These are phyloP conservation scores for Apophysomyces sp. DNA, from an alignment of 371 early-diverging fungal genomes.

Conservation along the genomic window DNA sequence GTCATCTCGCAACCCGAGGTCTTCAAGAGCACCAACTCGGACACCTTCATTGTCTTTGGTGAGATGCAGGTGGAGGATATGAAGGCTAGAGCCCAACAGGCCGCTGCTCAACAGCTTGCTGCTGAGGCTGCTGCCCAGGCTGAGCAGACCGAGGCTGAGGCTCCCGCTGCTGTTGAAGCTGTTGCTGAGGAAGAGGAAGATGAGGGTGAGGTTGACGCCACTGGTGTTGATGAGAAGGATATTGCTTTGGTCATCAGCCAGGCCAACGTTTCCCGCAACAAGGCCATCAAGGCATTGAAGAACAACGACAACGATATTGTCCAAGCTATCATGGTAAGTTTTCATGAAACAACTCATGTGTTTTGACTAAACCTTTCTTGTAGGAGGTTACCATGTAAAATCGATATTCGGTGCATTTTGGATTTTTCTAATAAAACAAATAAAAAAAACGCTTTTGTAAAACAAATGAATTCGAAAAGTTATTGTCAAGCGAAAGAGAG, in stretches of 20 bases:
- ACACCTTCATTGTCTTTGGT: conserved; percentile 97
- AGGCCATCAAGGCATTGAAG: conserved; percentile 92
- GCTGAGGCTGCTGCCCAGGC: conserved; percentile 55
- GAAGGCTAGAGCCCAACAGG: conserved; percentile 71
- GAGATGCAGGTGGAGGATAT: conserved; percentile 91
- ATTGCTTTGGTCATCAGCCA: conserved; percentile 92
- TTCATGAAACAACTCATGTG: neutral
- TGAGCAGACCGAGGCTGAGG: conserved; percentile 43
- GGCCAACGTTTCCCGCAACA: conserved; percentile 83
- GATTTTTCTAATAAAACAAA: neutral
- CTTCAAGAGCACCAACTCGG: conserved; percentile 85
- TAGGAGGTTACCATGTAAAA: conserved; percentile 33
- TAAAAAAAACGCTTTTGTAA: neutral
- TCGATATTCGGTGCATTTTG: neutral
- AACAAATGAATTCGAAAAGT: neutral
- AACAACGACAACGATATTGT: conserved; percentile 91
- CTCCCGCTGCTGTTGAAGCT: conserved; percentile 30
- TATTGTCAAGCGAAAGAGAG: neutral
- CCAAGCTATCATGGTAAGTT: conserved; percentile 90
- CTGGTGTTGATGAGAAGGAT: conserved; percentile 88
- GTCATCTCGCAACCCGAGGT: conserved; percentile 92
- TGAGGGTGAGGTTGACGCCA: conserved; percentile 61
- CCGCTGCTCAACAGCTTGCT: conserved; percentile 64
- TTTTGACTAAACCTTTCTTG: neutral
- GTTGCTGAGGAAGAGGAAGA: conserved; percentile 58